These are phyloP conservation scores for Cyclotella baltica DNA, from an alignment of 108 stramenopile genomes.

Conservation along the genomic window DNA sequence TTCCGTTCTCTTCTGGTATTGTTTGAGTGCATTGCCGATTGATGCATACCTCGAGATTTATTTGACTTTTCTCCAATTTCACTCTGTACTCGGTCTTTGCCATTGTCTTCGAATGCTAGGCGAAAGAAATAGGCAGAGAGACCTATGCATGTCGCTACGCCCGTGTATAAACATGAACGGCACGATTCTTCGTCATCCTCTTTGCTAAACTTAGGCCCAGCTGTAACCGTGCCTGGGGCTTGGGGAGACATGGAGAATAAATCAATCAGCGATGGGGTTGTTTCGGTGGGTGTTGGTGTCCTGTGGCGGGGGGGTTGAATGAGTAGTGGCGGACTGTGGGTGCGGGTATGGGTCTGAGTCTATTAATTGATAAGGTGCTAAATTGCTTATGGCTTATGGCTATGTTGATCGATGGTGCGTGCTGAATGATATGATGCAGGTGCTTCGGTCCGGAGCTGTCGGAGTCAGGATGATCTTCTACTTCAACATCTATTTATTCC, in stretches of 20 bases:
- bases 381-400: no score
- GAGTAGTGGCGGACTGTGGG: no score
- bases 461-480: background rate
- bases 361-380: no score
- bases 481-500: background rate
- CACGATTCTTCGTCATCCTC: slow-evolving; percentile 53
- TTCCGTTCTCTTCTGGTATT: no score
- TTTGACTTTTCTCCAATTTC: background rate
- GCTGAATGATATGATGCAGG: no score
- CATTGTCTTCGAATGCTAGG: slow-evolving; percentile 54
- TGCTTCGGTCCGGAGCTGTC: background rate
- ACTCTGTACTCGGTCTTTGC: background rate
- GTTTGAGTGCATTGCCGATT: background rate
- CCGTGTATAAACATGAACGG: slow-evolving; percentile 69
- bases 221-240: background rate
- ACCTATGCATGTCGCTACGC: slow-evolving; percentile 70
- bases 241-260: slow-evolving; percentile 1
- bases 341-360: no score
- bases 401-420: no score
- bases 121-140: slow-evolving; percentile 74
- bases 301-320: no score
- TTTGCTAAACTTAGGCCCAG: no score
- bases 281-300: no score
- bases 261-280: no score
- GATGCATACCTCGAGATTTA: background rate